phyloP scores from a whole-genome alignment of 225 moss, liverwort and hornwort species.

The Antitrichia curtipendula region DNA sequence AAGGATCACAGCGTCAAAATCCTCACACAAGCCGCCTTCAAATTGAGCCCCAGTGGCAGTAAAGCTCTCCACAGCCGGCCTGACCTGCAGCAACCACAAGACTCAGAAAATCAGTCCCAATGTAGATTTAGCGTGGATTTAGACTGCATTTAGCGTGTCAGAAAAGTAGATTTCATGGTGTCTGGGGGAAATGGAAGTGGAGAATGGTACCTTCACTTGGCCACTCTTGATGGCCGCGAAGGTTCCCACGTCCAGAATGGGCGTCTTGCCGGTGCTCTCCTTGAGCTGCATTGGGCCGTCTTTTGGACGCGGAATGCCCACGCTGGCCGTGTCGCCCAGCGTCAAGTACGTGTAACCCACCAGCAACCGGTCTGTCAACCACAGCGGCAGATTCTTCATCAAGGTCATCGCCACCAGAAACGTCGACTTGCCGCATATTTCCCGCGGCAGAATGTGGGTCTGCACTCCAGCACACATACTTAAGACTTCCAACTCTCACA shows the following conservation, averaged over 20 bases:
- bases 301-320: conserved; percentile 55
- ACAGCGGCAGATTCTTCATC: conserved; percentile 59
- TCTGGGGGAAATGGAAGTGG: not conserved
- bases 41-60: conserved; percentile 47
- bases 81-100: conserved; percentile 25
- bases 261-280: conserved; percentile 58
- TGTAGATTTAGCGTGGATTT: no score
- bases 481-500: not conserved
- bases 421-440: conserved; percentile 72
- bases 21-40: conserved; percentile 22
- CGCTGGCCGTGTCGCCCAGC: conserved; percentile 52
- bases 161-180: not conserved
- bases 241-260: conserved; percentile 84
- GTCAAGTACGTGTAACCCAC: conserved; percentile 48
- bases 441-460: conserved; percentile 81
- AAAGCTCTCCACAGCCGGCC: conserved; percentile 34
- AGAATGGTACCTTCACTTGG: conserved; percentile 45
- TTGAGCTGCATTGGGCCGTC: conserved; percentile 74
- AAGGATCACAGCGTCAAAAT: conserved; percentile 58
- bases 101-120: not conserved
- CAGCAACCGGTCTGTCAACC: conserved; percentile 69
- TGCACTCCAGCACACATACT: not conserved
- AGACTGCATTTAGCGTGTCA: not conserved
- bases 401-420: conserved; percentile 62
- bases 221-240: conserved; percentile 67